These are phyloP conservation scores for Colletotrichum abscissum DNA, from an alignment of 2,329 filamentous ascomycete genomes.

Conservation along the genomic window DNA sequence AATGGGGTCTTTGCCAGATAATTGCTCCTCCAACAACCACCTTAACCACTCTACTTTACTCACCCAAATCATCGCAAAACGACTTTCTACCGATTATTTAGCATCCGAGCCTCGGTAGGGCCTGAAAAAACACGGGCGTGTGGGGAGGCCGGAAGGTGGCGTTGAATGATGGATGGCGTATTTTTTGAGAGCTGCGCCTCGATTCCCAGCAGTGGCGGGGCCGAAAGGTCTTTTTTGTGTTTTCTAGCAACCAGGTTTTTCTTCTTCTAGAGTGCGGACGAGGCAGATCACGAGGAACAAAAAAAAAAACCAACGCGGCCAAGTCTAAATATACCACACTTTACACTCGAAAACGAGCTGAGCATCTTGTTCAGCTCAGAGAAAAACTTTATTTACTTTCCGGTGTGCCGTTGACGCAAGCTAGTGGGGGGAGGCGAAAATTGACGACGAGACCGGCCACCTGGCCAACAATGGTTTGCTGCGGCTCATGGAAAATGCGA, in stretches of 20 bases:
- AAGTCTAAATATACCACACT: constrained; percentile 30
- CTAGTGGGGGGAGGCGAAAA: not conserved
- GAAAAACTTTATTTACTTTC: not conserved
- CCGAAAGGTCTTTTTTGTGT: not conserved
- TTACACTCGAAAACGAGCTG: not conserved
- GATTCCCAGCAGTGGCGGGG: not conserved
- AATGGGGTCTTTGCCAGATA: not conserved
- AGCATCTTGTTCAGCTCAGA: not conserved
- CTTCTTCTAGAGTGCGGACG: not conserved
- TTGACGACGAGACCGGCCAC: not conserved
- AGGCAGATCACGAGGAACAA: constrained; percentile 21
- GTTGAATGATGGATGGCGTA: constrained; percentile 15
- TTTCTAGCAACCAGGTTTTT: not conserved
- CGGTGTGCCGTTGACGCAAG: too few species aligned
- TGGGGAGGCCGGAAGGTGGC: constrained; percentile 27
- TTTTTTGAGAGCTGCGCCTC: constrained; percentile 26
- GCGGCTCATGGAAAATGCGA: not conserved
- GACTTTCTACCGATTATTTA: constrained; percentile 2
- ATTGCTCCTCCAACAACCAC: not conserved
- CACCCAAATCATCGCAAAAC: constrained; percentile 2
- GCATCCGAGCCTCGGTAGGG: not conserved
- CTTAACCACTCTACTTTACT: not conserved
- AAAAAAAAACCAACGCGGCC: not conserved
- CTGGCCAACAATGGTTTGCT: not conserved
- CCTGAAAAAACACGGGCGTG: not conserved